phyloP scores from a whole-genome alignment of 768 basidiomycete genomes.

The Gloeophyllum trabeum region DNA sequence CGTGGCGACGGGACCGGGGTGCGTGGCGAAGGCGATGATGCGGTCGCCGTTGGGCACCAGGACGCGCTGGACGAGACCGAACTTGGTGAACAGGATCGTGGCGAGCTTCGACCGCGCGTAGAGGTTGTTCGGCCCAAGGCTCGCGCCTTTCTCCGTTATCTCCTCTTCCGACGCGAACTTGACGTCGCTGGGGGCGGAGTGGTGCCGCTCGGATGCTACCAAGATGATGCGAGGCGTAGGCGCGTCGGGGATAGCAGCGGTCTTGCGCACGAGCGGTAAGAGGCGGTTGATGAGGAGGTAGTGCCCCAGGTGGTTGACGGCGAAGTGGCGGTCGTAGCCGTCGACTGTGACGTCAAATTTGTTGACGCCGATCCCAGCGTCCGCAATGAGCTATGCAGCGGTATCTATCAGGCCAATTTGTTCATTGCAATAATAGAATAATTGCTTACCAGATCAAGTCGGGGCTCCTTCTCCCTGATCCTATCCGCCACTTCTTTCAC shows the following conservation, averaged over 20 bases:
- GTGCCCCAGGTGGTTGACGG: slow-evolving; percentile 26
- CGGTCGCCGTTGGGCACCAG: slow-evolving; percentile 10
- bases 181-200: slow-evolving; percentile 19
- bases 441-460: slow-evolving; percentile 10
- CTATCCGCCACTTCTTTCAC: slow-evolving; percentile 17
- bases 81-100: slow-evolving; percentile 25
- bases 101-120: slow-evolving; percentile 31
- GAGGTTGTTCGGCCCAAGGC: slow-evolving; percentile 6
- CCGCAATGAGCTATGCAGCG: slow-evolving; percentile 20
- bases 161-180: slow-evolving; percentile 25
- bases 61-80: slow-evolving; percentile 16
- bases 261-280: slow-evolving; percentile 25
- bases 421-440: too few relatives aligned
- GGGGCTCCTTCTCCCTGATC: slow-evolving; percentile 8
- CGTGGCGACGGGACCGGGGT: slow-evolving; percentile 17
- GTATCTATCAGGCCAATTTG: too few relatives aligned
- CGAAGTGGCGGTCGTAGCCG: slow-evolving; percentile 17
- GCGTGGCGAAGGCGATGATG: slow-evolving; percentile 16
- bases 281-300: slow-evolving; percentile 30
- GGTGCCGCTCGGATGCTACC: slow-evolving; percentile 27
- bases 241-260: slow-evolving; percentile 14
- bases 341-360: slow-evolving; percentile 13
- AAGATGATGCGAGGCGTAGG: slow-evolving; percentile 26
- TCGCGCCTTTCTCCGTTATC: slow-evolving; percentile 21
- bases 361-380: slow-evolving; percentile 18